Evolutionary conservation across 768 basidiomycete genomes (phyloP), one percentile per base, ranked within the genome.

Genomic region (Astraeus odoratus): DNA sequence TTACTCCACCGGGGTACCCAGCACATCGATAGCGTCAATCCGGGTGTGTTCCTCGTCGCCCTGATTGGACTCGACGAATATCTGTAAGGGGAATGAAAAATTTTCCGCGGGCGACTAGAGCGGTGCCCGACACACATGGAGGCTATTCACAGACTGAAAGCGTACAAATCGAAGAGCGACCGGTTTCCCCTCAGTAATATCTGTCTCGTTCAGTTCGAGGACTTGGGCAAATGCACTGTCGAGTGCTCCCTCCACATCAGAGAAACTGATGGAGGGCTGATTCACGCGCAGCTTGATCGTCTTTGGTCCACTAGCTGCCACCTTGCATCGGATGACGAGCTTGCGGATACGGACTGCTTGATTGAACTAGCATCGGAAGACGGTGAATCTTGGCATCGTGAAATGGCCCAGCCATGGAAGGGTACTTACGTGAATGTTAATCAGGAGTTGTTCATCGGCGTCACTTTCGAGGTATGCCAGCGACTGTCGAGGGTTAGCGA

Each of bases 21-120:
- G 66, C 10, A 86, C 58, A 55, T 88, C 85, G 37, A 88, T 64
- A 22, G 64, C 72, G 55, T 87, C 80, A 48, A 88, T 79, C 16
- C 80, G 69, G 4, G 85, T 84, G 55, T 75, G 69, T 5, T 86
- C 82, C 29, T 71, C 74, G 27, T 55, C 76, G 0, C 75, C 81
- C 46, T 85, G 80, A 51, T 86, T 86, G 5, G 77, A 77, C 27
- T 65, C 70, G 31, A 88, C 75, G 54, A 88, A 87, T 31, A 88
- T 74, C 83, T 86, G 47, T 10, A 2, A 3, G 25, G 1, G 13
- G 20, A 38, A 19, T 27, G n/a, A 33, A 10, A 7, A 40, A 8
- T 30, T 39, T 27, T 13, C 25, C n/a, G 23, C n/a, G 46, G 38
- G 3, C 24, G 1, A 20, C 8, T 29, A 5, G 22, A 6, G 22